phyloP scores from a whole-genome alignment of 768 basidiomycete species.

The Daedalea quercina region DNA sequence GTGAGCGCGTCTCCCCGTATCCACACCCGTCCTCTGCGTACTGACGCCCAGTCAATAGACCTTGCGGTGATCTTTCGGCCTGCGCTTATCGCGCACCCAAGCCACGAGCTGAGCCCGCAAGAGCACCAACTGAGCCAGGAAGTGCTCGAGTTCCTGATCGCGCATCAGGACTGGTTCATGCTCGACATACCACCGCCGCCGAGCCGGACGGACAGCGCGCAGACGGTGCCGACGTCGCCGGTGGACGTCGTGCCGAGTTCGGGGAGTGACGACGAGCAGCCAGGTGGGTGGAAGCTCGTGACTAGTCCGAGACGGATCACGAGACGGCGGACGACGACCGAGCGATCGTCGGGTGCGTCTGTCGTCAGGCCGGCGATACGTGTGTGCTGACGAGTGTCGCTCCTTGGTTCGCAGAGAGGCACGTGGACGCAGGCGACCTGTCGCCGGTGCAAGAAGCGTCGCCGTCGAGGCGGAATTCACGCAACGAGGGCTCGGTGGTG shows the following conservation, averaged over 20 bases:
- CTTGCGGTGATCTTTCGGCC: slow-evolving; percentile 97
- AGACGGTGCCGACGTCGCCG: slow-evolving; percentile 25
- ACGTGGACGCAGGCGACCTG: slow-evolving; percentile 25
- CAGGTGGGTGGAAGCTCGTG: slow-evolving; percentile 51
- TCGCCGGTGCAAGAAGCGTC: slow-evolving; percentile 45
- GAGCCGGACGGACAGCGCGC: slow-evolving; percentile 14
- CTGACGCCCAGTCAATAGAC: slow-evolving; percentile 39
- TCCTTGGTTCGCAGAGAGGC: slow-evolving; percentile 17
- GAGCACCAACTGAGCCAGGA: slow-evolving; percentile 85
- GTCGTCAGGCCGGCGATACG: not conserved
- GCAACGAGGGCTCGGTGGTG: slow-evolving; percentile 24
- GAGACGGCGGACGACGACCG: slow-evolving; percentile 53
- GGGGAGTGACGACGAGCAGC: slow-evolving; percentile 32
- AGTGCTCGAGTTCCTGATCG: slow-evolving; percentile 93
- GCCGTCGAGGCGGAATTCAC: slow-evolving; percentile 16
- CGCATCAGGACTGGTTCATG: slow-evolving; percentile 95
- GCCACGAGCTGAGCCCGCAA: slow-evolving; percentile 77
- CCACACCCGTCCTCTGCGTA: not conserved
- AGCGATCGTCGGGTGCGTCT: slow-evolving; percentile 24
- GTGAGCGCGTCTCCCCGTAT: slow-evolving; percentile 37
- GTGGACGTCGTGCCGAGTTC: slow-evolving; percentile 17
- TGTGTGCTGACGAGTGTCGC: not conserved
- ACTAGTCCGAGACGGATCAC: slow-evolving; percentile 35
- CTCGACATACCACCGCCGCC: slow-evolving; percentile 77
- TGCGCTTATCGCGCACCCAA: slow-evolving; percentile 84